Base-by-base conservation (phyloP, 345 rosid species). In the Populus simonii region DNA sequence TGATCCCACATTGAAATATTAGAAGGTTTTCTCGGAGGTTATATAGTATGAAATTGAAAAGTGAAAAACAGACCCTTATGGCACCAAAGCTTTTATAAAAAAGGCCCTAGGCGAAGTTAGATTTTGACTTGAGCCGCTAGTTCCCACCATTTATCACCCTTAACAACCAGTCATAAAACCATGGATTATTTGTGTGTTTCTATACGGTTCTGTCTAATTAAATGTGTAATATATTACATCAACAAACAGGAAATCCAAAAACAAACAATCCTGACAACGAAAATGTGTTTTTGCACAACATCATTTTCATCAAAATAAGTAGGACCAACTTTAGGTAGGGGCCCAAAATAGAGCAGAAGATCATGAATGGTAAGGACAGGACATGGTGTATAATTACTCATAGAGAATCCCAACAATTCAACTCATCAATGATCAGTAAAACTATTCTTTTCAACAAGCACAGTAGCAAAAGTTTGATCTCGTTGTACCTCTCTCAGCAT, bases 371-470 rank as follows among this genome's bases (percentile, higher is more conserved):
- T 36, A 27, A 27, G 55, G 61, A 51, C 17, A 41, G 31, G 6
- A 59, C 29, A n/a, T 59, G 49, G 27, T 38, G 8, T 5, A 13
- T 39, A 45, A 23, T 17, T 17, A 17, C 11, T 16, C 27, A 39
- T 17, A 62, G 66, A 27, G 69, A 66, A 38, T 72, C 38, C 68
- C 10, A 51, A 71, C 18, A 62, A 47, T 73, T 77, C 33, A 80
- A 71, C 67, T 66, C 55, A 38, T 2, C 27, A 20, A 31, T n/a
- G 74, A 38, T 2, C 27, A 43, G 41, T n/a, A 74, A 38, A 43
- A 74, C 83, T 74, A 31, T 80, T 84, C 72, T 76, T 57, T 84
- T 74, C 67, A 35, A 33, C 82, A 68, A 68, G 80, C 76, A 77
- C 80, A 69, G 76, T 75, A 23, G 33, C 55, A 73, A n/a, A 2